These are phyloP conservation scores for Sphagnurus paluster DNA, from an alignment of 1,284 basidiomycete species.

Conservation along the genomic window DNA sequence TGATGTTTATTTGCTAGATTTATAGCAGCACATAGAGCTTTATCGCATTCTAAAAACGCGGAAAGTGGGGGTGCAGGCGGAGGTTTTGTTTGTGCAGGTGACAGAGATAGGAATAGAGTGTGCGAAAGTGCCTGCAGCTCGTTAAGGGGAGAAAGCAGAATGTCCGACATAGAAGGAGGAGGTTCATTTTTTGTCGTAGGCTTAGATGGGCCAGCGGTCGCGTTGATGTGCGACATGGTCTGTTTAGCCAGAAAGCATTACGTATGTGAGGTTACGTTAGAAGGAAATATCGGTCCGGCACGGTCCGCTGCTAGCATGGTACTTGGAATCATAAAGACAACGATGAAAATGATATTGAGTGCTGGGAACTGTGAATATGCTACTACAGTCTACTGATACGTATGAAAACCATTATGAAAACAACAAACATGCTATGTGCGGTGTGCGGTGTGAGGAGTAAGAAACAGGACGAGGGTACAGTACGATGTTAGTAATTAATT, in stretches of 20 bases:
- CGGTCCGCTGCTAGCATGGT: no score
- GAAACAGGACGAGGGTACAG: conserved; percentile 6
- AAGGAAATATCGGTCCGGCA: neutral
- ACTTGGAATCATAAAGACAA: neutral
- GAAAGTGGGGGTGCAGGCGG: conserved; percentile 61
- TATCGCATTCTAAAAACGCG: conserved; percentile 62
- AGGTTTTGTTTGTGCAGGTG: conserved; percentile 60
- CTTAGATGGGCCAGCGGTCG: conserved; percentile 18
- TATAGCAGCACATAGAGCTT: conserved; percentile 59
- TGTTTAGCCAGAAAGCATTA: no score
- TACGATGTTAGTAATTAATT: conserved; percentile 7
- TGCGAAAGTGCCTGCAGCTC: conserved; percentile 65
- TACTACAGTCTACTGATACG: conserved; percentile 12
- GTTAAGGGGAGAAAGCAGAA: conserved; percentile 63
- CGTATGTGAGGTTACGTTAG: no score
- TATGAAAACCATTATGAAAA: conserved; percentile 19
- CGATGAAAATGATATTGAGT: conserved; percentile 5
- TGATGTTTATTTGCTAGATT: conserved; percentile 71
- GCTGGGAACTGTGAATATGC: neutral
- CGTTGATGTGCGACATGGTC: conserved; percentile 17
- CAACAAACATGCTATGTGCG: conserved; percentile 16
- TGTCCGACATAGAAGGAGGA: conserved; percentile 49
- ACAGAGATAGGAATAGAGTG: conserved; percentile 69
- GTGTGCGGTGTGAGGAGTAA: conserved; percentile 5
- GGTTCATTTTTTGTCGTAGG: conserved; percentile 22